phyloP scores from a whole-genome alignment of 176 grass and related monocot species.

The Rhynchospora tenuis region DNA sequence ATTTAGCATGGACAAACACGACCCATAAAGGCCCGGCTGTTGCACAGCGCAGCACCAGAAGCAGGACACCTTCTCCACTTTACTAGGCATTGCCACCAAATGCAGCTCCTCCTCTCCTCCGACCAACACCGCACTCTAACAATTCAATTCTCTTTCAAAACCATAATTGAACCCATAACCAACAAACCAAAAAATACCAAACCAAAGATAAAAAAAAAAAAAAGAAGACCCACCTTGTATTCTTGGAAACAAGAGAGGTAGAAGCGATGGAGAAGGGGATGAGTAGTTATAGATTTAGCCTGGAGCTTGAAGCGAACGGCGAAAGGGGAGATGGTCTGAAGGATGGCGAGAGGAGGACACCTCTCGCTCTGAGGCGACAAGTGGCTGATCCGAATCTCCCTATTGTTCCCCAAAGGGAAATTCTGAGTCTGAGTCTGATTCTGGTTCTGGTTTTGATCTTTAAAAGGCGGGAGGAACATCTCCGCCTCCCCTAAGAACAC shows the following conservation, averaged over 20 bases:
- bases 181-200: neutral
- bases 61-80: constrained; percentile 57
- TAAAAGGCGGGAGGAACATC: constrained; percentile 33
- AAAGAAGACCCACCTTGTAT: constrained; percentile 41
- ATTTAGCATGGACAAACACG: constrained; percentile 83
- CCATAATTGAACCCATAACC: neutral
- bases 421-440: constrained; percentile 11
- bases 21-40: constrained; percentile 46
- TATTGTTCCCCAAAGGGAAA: constrained; percentile 53
- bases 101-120: constrained; percentile 84
- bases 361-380: constrained; percentile 71
- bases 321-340: constrained; percentile 85
- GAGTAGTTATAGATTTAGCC: constrained; percentile 42
- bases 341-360: constrained; percentile 77
- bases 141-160: neutral
- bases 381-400: constrained; percentile 86
- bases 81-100: constrained; percentile 89
- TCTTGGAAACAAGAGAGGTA: constrained; percentile 82
- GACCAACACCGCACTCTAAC: constrained; percentile 74
- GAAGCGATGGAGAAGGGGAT: constrained; percentile 45
- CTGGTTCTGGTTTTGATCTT: constrained; percentile 12
- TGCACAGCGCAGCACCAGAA: constrained; percentile 95
- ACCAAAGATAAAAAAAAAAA: neutral
- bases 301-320: constrained; percentile 86
- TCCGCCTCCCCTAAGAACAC: constrained; percentile 70